A percentile compares a stretch with the other conserved stretches of the same genome.
phyloP scores from a whole-genome alignment of 352 stramenopile species.

The Globisporangium nunn region DNA sequence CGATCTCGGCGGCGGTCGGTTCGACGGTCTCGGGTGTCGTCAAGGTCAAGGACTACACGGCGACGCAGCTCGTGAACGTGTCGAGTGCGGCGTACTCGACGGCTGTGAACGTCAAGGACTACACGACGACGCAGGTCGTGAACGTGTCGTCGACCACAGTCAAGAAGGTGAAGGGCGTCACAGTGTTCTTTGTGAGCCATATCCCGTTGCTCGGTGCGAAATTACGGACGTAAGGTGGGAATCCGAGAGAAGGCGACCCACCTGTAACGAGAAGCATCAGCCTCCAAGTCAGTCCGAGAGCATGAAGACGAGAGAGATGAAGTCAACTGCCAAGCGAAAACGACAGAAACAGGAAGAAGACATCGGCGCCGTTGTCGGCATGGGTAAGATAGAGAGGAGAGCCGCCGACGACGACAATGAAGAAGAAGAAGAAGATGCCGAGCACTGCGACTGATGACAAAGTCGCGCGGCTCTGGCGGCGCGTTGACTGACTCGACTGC shows the following conservation, averaged over 20 bases:
- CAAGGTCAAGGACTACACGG: slow-evolving; percentile 62
- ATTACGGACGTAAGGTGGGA: slow-evolving; percentile 39
- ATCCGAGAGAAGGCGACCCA: not conserved
- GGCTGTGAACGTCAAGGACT: slow-evolving; percentile 47
- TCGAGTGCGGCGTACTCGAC: slow-evolving; percentile 32
- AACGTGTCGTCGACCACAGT: slow-evolving; percentile 63
- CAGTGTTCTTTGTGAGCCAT: slow-evolving; percentile 46
- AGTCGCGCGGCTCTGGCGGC: too few species aligned
- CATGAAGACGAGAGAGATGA: not conserved
- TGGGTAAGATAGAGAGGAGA: too few species aligned
- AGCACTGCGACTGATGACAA: too few species aligned
- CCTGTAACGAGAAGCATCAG: not conserved
- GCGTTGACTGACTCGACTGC: not conserved
- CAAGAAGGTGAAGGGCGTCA: slow-evolving; percentile 41
- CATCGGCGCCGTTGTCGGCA: too few species aligned
- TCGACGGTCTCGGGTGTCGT: slow-evolving; percentile 32
- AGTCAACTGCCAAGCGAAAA: too few species aligned
- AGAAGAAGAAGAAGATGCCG: too few species aligned
- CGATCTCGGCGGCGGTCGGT: slow-evolving; percentile 36
- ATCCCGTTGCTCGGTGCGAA: slow-evolving; percentile 57
- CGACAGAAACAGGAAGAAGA: too few species aligned
- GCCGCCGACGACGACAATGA: too few species aligned
- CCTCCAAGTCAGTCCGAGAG: not conserved
- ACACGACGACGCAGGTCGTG: slow-evolving; percentile 56
- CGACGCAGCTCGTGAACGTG: slow-evolving; percentile 26